Evolutionary conservation across 2,329 filamentous ascomycete species (phyloP), one percentile per base, ranked within the genome.

Genomic region (Fonsecaea pedrosoi): DNA sequence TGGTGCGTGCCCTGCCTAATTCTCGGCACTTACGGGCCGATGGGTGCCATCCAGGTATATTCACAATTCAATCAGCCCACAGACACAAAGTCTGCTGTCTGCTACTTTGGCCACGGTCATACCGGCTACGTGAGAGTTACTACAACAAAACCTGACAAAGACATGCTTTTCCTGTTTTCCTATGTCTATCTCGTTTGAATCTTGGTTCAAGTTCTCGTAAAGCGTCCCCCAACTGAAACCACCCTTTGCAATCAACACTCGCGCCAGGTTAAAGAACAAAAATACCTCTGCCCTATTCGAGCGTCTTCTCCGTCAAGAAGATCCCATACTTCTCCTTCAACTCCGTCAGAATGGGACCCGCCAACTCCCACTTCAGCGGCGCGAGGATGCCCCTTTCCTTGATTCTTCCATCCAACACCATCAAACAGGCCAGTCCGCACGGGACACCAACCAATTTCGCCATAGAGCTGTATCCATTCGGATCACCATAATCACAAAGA

Each of bases 371-470:
- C 73, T 82, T 88, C 86, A 94, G 91, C 15, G 92, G 92, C 32
- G 92, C 92, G 67, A 96, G 80, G 60, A 95, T 83, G 77, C 90
- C 90, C 82, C 87, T 90, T 78, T 92, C 85, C 55, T 82, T 85
- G 69, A 94, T 87, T 2, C 87, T 90, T 18, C 91, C 90, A 77
- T 92, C 84, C 45, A 94, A 85, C 30, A 95, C 90, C 63, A 90
- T 87, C 84, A 92, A 85, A 69, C 93, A 90, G 54, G 92, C 92
- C 64, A 92, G 87, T 69, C 83, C 89, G 73, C 88, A 90, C 4
- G 91, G 90, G 4, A 93, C 84, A 76, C 92, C 92, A 63, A 96
- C 92, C 53, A 92, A 80, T 79, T 89, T 90, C 54, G 91, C 92
- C 92, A 97, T 96, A 72, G 91, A 88, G 3, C 86, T 90, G 82